Conservation (phyloP, 345 rosid genomes). For the Eucalyptus victrix region DNA sequence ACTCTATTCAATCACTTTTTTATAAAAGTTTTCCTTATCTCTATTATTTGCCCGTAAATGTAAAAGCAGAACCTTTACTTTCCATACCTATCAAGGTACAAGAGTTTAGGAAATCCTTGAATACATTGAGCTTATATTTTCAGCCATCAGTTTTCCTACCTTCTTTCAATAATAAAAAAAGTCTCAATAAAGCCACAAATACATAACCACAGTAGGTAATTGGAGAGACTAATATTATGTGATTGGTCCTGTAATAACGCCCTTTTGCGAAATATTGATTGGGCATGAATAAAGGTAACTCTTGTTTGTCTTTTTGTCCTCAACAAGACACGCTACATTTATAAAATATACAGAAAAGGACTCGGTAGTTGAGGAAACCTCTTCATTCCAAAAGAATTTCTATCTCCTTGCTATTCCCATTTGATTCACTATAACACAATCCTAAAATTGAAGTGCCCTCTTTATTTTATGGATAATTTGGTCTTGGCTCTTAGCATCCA, state of each 20-base stretch:
- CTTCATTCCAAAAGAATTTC: background rate
- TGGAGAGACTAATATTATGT: background rate
- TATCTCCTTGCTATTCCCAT: background rate
- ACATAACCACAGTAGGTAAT: background rate
- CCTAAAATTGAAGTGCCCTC: background rate
- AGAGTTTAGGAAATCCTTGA: background rate
- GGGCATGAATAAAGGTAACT: background rate
- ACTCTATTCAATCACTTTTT: background rate
- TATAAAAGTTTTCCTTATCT: background rate
- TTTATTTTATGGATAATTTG: too few species aligned
- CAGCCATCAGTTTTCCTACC: background rate
- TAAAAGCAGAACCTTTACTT: background rate
- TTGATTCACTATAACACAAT: background rate
- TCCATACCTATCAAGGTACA: background rate
- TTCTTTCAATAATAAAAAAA: background rate
- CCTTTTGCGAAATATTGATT: background rate
- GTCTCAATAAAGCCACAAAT: background rate
- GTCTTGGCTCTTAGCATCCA: background rate
- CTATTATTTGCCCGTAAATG: too few species aligned
- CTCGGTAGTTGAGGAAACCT: background rate
- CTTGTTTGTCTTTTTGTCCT: background rate
- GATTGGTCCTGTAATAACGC: background rate
- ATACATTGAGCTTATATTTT: background rate
- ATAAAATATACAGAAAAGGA: too few species aligned
- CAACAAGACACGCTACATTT: background rate